Evolutionary conservation across 2,329 filamentous ascomycete species (phyloP), one percentile per base, ranked within the genome.

Genomic region (Cryphonectria nitschkei): DNA sequence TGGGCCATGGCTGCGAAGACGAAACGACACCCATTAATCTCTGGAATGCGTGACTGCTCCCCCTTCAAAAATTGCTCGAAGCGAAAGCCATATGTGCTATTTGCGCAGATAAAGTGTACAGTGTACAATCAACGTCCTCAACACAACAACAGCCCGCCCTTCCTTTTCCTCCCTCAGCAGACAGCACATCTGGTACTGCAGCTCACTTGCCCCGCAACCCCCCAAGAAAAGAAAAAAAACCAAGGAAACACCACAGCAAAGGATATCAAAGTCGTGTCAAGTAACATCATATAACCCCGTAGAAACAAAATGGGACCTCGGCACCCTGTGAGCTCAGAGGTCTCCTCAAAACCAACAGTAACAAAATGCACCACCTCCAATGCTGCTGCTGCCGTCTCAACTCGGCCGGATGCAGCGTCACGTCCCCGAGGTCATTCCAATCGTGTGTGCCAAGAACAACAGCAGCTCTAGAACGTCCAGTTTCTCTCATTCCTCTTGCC

Each of bases 401-500:
- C n/a, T 46, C 46, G 22, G 58, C 14, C 58, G 22, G 19, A n/a
- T 39, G 32, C 58, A 9, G 32, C n/a, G n/a, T 64, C 7, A 29
- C 8, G n/a, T 41, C 61, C 37, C 61, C 37, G 39, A 43, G n/a
- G n/a, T 29, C 37, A 46, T 64, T 64, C 39, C 61, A 46, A 19
- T 29, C 39, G 16, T 46, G 41, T 37, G 22, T 37, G 29, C 19
- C 60, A 37, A 16, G 37, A n/a, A 54, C 26, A 8, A 46, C 16
- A 7, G 8, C 37, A 39, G 13, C 11, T 32, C 13, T 43, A 19
- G 29, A 22, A 13, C 11, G 37, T 5, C 43, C 11, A n/a, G 46
- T 50, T 41, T 22, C 60, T 39, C n/a, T 69, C 58, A 68, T 67
- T 68, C 67, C 54, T 39, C 43, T 52, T 66, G 67, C 39, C 72